phyloP scores from a whole-genome alignment of 805 yeast genomes.

The Wickerhamomyces subpelliculosus region DNA sequence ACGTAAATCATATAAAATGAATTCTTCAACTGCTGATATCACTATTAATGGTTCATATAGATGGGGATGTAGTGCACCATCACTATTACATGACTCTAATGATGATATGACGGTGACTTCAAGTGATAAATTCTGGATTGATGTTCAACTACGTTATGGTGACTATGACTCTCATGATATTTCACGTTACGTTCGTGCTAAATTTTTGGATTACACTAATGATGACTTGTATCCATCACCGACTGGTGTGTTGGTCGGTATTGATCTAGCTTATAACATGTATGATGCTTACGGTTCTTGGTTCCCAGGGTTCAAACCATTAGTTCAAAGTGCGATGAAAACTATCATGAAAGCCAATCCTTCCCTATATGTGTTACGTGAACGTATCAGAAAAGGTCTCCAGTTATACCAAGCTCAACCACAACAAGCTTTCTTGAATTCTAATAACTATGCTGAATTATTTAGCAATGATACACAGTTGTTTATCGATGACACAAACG shows the following conservation, averaged over 20 bases:
- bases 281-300: constrained; percentile 96
- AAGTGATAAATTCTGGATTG: constrained; percentile 82
- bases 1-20: constrained; percentile 94
- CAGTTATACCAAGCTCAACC: constrained; percentile 93
- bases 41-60: constrained; percentile 64
- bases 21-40: constrained; percentile 90
- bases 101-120: constrained; percentile 54
- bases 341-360: constrained; percentile 95
- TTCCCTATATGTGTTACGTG: constrained; percentile 83
- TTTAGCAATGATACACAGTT: constrained; percentile 79
- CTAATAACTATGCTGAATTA: constrained; percentile 84
- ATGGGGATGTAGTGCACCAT: constrained; percentile 83
- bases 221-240: constrained; percentile 90
- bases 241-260: constrained; percentile 84
- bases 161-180: constrained; percentile 98
- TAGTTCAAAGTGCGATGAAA: constrained; percentile 85
- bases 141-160: constrained; percentile 91
- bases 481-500: constrained; percentile 90
- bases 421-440: constrained; percentile 83
- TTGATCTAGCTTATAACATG: constrained; percentile 93
- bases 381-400: constrained; percentile 87
- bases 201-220: constrained; percentile 86
- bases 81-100: constrained; percentile 63
- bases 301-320: constrained; percentile 91
- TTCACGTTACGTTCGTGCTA: constrained; percentile 87